A percentile compares a stretch with the other conserved stretches of the same genome.
These are phyloP conservation scores for Scenedesmus sp. DNA, from an alignment of 163 green algal genomes.

Conservation along the genomic window DNA sequence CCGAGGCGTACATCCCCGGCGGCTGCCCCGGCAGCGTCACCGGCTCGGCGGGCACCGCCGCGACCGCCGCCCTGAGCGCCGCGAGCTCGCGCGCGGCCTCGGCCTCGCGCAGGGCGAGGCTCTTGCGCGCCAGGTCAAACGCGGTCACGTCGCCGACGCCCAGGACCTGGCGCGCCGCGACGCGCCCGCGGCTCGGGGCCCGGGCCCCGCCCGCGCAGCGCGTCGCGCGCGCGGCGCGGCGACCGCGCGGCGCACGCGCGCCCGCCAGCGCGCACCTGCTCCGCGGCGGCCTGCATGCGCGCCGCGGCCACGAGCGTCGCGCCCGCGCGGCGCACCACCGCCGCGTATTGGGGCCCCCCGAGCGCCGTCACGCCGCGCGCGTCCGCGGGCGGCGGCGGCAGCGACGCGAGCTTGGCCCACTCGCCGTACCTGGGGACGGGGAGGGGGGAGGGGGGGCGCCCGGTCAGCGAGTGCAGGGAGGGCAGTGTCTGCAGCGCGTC, in stretches of 20 bases:
- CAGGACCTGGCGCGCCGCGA: too few relatives aligned
- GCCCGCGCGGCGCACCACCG: constrained; percentile 8
- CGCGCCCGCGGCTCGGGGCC: too few relatives aligned
- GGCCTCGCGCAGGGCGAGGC: constrained; percentile 4
- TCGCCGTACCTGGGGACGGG: constrained; percentile 22
- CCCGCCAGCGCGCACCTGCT: too few relatives aligned
- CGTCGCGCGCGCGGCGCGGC: too few relatives aligned
- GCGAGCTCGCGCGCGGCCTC: constrained; percentile 20
- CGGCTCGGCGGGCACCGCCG: constrained; percentile 10
- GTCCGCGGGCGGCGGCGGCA: constrained; percentile 7
- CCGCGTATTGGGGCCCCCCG: constrained; percentile 20
- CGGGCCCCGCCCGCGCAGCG: too few relatives aligned
- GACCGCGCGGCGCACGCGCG: too few relatives aligned
- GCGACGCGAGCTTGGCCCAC: constrained; percentile 21
- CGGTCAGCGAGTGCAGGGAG: too few relatives aligned
- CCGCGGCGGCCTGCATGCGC: neutral
- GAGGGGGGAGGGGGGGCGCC: neutral
- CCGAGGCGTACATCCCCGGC: constrained; percentile 58
- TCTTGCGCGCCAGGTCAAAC: constrained; percentile 32
- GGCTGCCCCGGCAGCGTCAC: constrained; percentile 36
- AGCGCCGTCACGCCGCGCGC: constrained; percentile 19
- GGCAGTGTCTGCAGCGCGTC: too few relatives aligned
- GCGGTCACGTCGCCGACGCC: constrained; percentile 24
- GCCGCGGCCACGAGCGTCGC: constrained; percentile 2
- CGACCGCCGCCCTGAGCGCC: constrained; percentile 4